A percentile compares a stretch with the other conserved stretches of the same genome.
These are phyloP conservation scores for Carex myosuroides DNA, from an alignment of 176 grass and related monocot species.

Conservation along the genomic window DNA sequence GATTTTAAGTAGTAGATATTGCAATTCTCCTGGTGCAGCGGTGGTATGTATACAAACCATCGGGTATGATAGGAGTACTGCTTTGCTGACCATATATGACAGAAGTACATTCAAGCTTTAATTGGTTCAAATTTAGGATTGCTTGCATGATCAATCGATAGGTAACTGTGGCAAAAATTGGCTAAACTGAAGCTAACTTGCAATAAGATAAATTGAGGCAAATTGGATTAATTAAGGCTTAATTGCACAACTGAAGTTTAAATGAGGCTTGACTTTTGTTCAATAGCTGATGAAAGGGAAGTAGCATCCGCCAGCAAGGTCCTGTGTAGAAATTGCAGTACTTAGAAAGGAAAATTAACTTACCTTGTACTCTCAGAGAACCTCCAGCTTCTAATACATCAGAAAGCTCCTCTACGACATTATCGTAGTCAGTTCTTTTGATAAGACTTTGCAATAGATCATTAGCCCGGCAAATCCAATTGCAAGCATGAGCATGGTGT, in stretches of 20 bases:
- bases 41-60: neutral
- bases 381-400: constrained; percentile 50
- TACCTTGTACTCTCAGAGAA: constrained; percentile 58
- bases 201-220: neutral
- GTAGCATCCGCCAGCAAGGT: constrained; percentile 8
- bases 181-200: neutral
- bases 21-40: neutral
- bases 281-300: neutral
- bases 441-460: constrained; percentile 34
- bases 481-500: constrained; percentile 44
- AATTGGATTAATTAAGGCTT: neutral
- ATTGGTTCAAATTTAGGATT: neutral
- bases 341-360: constrained; percentile 15
- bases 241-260: neutral
- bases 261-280: neutral
- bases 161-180: neutral
- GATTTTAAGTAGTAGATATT: neutral
- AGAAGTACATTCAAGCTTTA: neutral
- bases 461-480: constrained; percentile 56
- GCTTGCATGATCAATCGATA: neutral
- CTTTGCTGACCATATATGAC: neutral
- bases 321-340: constrained; percentile 8
- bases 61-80: neutral
- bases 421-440: constrained; percentile 46
- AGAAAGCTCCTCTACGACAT: constrained; percentile 53